Conservation (phyloP, 305 asterid genomes). For the Fraxinus sp. region DNA sequence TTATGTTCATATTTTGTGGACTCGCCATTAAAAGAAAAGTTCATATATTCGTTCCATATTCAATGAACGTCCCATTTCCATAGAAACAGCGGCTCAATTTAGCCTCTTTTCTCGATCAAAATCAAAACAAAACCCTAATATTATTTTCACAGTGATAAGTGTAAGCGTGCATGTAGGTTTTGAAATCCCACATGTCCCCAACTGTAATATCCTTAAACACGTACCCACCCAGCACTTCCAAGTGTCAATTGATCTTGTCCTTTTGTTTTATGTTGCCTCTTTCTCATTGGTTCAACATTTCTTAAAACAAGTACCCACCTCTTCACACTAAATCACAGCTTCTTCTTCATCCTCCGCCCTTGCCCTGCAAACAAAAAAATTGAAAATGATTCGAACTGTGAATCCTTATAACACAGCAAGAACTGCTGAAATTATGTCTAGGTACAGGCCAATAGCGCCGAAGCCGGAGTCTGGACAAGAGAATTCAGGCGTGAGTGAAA, state of each 20-base stretch:
- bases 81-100: neutral
- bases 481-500: slow-evolving; percentile 26
- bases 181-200: slow-evolving; percentile 61
- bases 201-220: slow-evolving; percentile 54
- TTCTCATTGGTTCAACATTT: slow-evolving; percentile 39
- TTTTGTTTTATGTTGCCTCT: slow-evolving; percentile 55
- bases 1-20: too few species aligned
- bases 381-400: slow-evolving; percentile 62
- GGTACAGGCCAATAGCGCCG: slow-evolving; percentile 89
- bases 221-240: slow-evolving; percentile 73
- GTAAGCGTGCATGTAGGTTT: slow-evolving; percentile 61
- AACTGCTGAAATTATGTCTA: slow-evolving; percentile 81
- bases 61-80: too few species aligned
- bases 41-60: too few species aligned
- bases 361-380: neutral
- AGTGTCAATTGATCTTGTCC: slow-evolving; percentile 48
- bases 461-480: slow-evolving; percentile 54
- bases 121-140: neutral
- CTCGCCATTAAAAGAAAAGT: too few species aligned
- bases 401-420: slow-evolving; percentile 53
- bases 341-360: neutral
- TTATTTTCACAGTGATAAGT: slow-evolving; percentile 36
- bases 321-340: slow-evolving; percentile 4
- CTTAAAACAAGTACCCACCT: slow-evolving; percentile 24
- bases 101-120: too few species aligned